Conservation (phyloP, 768 basidiomycete species). For the Tylopilus subfusipes region DNA sequence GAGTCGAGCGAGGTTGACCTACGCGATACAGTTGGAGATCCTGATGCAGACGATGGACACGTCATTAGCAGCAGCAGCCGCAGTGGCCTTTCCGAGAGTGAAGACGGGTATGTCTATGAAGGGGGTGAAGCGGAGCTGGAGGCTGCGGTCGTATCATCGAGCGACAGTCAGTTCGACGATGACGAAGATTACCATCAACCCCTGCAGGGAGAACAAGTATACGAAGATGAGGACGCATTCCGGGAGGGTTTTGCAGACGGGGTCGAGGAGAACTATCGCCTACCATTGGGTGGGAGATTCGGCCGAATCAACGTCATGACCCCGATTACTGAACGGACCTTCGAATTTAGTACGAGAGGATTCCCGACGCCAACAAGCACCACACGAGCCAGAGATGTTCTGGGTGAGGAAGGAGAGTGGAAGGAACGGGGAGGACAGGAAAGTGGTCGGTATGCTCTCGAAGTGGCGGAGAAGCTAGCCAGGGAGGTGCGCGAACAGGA, state of each 20-base stretch:
- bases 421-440: constrained; percentile 29
- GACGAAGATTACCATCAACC: constrained; percentile 25
- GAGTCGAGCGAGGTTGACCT: constrained; percentile 31
- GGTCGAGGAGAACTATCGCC: constrained; percentile 31
- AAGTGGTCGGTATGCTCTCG: constrained; percentile 41
- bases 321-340: constrained; percentile 93
- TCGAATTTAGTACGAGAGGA: constrained; percentile 70
- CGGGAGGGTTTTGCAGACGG: constrained; percentile 24
- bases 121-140: constrained; percentile 26
- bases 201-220: constrained; percentile 7
- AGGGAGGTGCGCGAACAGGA: constrained; percentile 39
- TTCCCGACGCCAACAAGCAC: constrained; percentile 40
- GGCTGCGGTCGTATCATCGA: constrained; percentile 26
- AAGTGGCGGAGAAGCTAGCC: constrained; percentile 57
- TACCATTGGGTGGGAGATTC: constrained; percentile 70
- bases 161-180: constrained; percentile 33
- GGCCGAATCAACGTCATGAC: constrained; percentile 92
- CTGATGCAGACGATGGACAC: constrained; percentile 25
- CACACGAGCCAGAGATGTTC: constrained; percentile 43
- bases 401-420: constrained; percentile 17
- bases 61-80: constrained; percentile 26
- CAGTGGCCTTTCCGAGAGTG: constrained; percentile 32
- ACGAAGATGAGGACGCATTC: constrained; percentile 26
- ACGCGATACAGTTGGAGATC: constrained; percentile 16
- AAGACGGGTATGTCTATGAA: constrained; percentile 34